Evolutionary conservation across 176 grass and related monocot species (phyloP).

Genomic region (Hsuehochloa calcarea): DNA sequence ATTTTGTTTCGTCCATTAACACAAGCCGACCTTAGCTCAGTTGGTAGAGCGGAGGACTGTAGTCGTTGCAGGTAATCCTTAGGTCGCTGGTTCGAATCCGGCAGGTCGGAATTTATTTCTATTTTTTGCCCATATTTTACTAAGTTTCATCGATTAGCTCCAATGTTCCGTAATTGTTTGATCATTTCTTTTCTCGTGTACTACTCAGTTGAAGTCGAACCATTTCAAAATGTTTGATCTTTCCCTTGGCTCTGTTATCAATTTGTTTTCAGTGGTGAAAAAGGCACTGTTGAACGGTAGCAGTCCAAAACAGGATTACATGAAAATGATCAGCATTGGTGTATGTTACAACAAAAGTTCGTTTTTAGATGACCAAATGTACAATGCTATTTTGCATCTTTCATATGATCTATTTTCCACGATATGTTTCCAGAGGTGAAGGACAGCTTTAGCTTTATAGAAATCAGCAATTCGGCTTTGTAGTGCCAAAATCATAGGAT

Average conservation of each 20-base stretch:
- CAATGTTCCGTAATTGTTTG: not conserved
- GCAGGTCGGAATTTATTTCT: conserved; percentile 57
- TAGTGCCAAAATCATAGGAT: not conserved
- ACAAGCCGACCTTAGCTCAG: conserved; percentile 82
- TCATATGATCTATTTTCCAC: not conserved
- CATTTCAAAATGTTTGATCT: not conserved
- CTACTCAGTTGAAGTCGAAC: not conserved
- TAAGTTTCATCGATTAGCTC: not conserved
- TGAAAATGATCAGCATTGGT: not conserved
- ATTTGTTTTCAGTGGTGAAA: not conserved
- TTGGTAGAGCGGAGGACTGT: conserved; percentile 98
- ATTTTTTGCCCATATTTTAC: not conserved
- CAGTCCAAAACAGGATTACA: not conserved
- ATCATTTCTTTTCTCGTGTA: not conserved
- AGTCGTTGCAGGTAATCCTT: conserved; percentile 64
- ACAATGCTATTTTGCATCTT: not conserved
- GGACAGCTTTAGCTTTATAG: not conserved
- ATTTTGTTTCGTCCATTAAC: not conserved
- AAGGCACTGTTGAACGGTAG: not conserved
- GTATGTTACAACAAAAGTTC: not conserved
- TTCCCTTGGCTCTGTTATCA: not conserved
- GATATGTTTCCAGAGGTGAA: not conserved
- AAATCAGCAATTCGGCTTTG: not conserved
- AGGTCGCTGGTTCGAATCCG: conserved; percentile 98
- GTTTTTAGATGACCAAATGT: not conserved